phyloP scores from a whole-genome alignment of 2,329 filamentous ascomycete species.

The Sordariomycetes sp. region DNA sequence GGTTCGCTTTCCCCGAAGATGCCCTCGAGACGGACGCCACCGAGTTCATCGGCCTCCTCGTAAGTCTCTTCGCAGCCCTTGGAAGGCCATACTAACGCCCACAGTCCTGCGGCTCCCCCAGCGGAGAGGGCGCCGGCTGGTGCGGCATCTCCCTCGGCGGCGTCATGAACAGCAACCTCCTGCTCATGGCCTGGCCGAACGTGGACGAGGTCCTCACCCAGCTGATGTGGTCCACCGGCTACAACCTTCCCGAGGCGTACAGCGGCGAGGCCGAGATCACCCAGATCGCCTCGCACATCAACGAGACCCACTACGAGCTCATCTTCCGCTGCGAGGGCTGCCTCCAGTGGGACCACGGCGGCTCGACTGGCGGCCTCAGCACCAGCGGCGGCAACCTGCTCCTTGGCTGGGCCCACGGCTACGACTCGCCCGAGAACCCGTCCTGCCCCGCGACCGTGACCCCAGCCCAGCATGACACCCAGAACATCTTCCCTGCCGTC shows the following conservation, averaged over 20 bases:
- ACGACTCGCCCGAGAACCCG: slow-evolving; percentile 27
- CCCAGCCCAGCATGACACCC: slow-evolving; percentile 44
- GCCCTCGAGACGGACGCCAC: slow-evolving; percentile 32
- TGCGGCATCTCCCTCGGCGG: slow-evolving; percentile 45
- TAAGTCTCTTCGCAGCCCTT: slow-evolving; percentile 16
- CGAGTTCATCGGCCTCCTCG: slow-evolving; percentile 50
- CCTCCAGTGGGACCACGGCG: slow-evolving; percentile 39
- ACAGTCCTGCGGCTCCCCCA: slow-evolving; percentile 33
- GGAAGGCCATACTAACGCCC: not conserved
- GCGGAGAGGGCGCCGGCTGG: slow-evolving; percentile 39
- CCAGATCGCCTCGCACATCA: slow-evolving; percentile 47
- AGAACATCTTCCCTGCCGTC: slow-evolving; percentile 34
- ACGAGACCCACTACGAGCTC: slow-evolving; percentile 45
- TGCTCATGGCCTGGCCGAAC: slow-evolving; percentile 47
- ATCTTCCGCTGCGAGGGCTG: slow-evolving; percentile 56
- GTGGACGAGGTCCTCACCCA: slow-evolving; percentile 42
- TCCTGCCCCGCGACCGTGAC: slow-evolving; percentile 29
- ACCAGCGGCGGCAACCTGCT: slow-evolving; percentile 34
- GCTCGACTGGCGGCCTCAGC: slow-evolving; percentile 27
- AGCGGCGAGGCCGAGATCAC: slow-evolving; percentile 50
- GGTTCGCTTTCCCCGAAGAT: slow-evolving; percentile 39
- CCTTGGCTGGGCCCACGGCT: slow-evolving; percentile 46
- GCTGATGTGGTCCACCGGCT: slow-evolving; percentile 47
- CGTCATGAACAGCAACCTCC: slow-evolving; percentile 45
- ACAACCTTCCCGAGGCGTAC: slow-evolving; percentile 46